These are phyloP conservation scores for Dorcoceras hygrometricum DNA, from an alignment of 257 asterid genomes.

Conservation along the genomic window DNA sequence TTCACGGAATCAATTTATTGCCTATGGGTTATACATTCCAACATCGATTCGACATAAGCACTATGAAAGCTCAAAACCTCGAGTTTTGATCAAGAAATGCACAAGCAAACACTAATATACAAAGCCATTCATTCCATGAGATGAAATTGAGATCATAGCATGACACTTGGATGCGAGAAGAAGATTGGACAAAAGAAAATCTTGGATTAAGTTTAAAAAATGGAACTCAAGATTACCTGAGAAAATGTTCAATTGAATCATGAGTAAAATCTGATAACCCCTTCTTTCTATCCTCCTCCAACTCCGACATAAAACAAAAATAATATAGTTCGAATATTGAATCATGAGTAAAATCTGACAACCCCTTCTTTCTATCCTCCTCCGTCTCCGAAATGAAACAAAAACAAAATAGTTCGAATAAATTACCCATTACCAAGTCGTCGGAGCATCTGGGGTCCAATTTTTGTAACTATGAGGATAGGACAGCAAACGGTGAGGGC, in stretches of 20 bases:
- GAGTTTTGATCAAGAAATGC: slow-evolving; percentile 37
- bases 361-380: slow-evolving; percentile 49
- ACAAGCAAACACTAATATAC: slow-evolving; percentile 35
- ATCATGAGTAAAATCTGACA: slow-evolving; percentile 54
- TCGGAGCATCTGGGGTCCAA: slow-evolving; percentile 50
- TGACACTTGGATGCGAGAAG: slow-evolving; percentile 43
- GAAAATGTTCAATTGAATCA: slow-evolving; percentile 49
- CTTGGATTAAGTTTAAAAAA: slow-evolving; percentile 32
- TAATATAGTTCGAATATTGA: slow-evolving; percentile 43
- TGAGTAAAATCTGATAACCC: slow-evolving; percentile 50
- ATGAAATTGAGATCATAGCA: slow-evolving; percentile 30
- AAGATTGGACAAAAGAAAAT: slow-evolving; percentile 38
- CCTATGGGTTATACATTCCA: slow-evolving; percentile 33
- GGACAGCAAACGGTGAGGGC: slow-evolving; percentile 23
- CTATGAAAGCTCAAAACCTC: slow-evolving; percentile 31
- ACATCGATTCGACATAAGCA: slow-evolving; percentile 41
- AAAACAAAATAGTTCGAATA: slow-evolving; percentile 40
- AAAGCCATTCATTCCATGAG: slow-evolving; percentile 47
- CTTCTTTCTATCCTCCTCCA: slow-evolving; percentile 50
- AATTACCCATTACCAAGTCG: slow-evolving; percentile 70
- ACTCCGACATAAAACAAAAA: too few species aligned
- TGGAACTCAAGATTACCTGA: slow-evolving; percentile 47
- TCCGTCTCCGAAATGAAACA: slow-evolving; percentile 36
- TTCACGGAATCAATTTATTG: too few species aligned
- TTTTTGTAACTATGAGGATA: slow-evolving; percentile 31